Conservation (phyloP, 1,139 yeast genomes). For the Schizosaccharomyces versatilis region DNA sequence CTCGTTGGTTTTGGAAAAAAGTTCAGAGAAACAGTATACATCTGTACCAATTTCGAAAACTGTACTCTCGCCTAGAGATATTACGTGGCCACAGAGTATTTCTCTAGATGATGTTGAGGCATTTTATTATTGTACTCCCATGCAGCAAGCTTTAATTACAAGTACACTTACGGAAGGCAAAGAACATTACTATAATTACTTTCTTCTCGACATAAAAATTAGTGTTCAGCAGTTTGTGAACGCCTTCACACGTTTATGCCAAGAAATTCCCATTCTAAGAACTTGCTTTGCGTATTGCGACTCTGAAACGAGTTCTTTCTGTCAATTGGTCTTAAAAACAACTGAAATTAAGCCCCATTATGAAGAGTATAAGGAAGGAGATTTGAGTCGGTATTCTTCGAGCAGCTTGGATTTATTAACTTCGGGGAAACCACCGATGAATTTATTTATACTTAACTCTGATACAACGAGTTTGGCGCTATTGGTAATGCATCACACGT, state of each 20-base stretch:
- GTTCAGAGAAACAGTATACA: no score
- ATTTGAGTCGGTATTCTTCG: neutral
- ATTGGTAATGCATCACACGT: slow-evolving; percentile 12
- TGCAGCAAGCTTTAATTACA: slow-evolving; percentile 14
- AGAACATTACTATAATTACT: slow-evolving; percentile 8
- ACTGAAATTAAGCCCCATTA: neutral
- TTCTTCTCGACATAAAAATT: slow-evolving; percentile 6
- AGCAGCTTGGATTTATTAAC: neutral
- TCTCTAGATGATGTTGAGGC: neutral
- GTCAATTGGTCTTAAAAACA: slow-evolving; percentile 7
- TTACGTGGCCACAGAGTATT: no score
- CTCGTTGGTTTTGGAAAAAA: no score
- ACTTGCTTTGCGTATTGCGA: slow-evolving; percentile 10
- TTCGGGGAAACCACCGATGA: neutral
- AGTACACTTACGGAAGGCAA: slow-evolving; percentile 7
- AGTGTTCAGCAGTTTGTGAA: slow-evolving; percentile 3
- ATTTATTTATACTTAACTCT: neutral
- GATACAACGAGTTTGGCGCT: neutral
- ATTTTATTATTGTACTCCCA: slow-evolving; percentile 13
- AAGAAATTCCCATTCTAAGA: slow-evolving; percentile 9
- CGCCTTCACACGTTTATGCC: slow-evolving; percentile 10
- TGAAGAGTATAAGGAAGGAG: neutral
- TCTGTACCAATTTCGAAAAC: no score
- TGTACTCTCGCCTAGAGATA: no score
- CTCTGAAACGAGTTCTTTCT: slow-evolving; percentile 12